A percentile compares a stretch with the other conserved stretches of the same genome.
Evolutionary conservation across 306 rosid genomes (phyloP).

Genomic region (Quercus variabilis): DNA sequence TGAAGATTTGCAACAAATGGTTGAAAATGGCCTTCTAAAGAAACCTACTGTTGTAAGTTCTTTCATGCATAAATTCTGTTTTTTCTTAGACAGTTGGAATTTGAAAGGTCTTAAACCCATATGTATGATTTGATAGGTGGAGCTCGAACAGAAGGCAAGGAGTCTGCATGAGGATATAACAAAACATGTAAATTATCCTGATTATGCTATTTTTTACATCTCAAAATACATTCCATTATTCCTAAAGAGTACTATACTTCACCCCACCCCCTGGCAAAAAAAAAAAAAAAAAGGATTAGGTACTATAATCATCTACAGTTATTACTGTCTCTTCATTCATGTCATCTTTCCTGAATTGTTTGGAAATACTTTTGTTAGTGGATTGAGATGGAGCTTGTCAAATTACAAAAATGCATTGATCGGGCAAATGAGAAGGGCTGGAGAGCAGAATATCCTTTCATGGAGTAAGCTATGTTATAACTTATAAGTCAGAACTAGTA

Average conservation of each 20-base stretch:
- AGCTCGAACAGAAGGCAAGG: conserved; percentile 61
- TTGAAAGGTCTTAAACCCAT: not conserved
- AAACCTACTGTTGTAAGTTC: conserved; percentile 63
- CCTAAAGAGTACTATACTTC: too few species aligned
- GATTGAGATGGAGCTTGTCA: conserved; percentile 57
- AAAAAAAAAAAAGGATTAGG: too few species aligned
- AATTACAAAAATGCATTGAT: conserved; percentile 62
- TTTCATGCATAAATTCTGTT: not conserved
- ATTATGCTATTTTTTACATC: conserved; percentile 2
- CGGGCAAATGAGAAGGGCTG: conserved; percentile 86
- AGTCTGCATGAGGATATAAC: conserved; percentile 58
- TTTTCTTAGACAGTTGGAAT: not conserved
- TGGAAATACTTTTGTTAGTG: conserved; percentile 45
- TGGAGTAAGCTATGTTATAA: conserved; percentile 7
- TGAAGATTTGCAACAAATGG: conserved; percentile 47
- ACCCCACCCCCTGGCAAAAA: too few species aligned
- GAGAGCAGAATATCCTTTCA: conserved; percentile 86
- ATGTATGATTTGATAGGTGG: conserved; percentile 36
- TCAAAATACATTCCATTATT: not conserved
- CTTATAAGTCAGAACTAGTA: not conserved
- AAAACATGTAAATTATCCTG: conserved; percentile 48
- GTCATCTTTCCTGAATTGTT: not conserved
- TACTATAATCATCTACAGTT: not conserved
- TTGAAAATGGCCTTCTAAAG: conserved; percentile 33
- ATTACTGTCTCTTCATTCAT: not conserved